A percentile compares a stretch with the other conserved stretches of the same genome.
These are phyloP conservation scores for Aspergillus neotritici DNA, from an alignment of 2,329 filamentous ascomycete genomes.

Conservation along the genomic window DNA sequence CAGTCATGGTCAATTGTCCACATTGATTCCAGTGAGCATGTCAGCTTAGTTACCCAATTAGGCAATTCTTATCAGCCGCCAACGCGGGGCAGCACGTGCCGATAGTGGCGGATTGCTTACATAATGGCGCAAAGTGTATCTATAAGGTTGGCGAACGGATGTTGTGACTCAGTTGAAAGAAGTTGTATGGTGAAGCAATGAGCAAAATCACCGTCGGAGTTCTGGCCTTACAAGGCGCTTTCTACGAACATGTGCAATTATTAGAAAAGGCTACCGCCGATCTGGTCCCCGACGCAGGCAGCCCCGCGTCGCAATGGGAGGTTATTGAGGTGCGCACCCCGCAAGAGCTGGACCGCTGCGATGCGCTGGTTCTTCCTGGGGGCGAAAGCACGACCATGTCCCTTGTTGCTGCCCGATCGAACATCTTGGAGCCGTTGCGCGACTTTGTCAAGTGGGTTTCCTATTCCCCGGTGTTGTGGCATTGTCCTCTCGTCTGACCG, in stretches of 20 bases:
- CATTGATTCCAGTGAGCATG: too few relatives aligned
- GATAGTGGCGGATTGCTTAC: constrained; percentile 14
- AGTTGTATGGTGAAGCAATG: constrained; percentile 16
- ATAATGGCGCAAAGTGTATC: constrained; percentile 1
- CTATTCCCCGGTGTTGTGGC: neutral
- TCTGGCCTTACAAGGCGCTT: constrained; percentile 82
- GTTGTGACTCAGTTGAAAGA: constrained; percentile 11
- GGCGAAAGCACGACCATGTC: constrained; percentile 94
- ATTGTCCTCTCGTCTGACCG: constrained; percentile 14
- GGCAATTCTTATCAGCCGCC: neutral
- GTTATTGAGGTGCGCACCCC: constrained; percentile 78
- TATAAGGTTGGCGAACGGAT: constrained; percentile 4
- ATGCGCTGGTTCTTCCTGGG: constrained; percentile 83
- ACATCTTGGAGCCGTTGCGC: constrained; percentile 74
- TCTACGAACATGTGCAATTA: constrained; percentile 78
- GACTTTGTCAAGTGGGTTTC: constrained; percentile 78
- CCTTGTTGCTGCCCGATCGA: constrained; percentile 74
- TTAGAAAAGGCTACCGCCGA: constrained; percentile 61
- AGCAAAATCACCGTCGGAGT: constrained; percentile 53
- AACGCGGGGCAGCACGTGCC: constrained; percentile 18
- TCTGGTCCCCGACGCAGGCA: constrained; percentile 28
- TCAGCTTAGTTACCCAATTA: too few relatives aligned
- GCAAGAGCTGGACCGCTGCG: constrained; percentile 64
- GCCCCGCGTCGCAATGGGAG: constrained; percentile 41
- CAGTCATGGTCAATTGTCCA: too few relatives aligned